Base-by-base conservation (phyloP, 1,284 basidiomycete species). In the Ustilago hordei region DNA sequence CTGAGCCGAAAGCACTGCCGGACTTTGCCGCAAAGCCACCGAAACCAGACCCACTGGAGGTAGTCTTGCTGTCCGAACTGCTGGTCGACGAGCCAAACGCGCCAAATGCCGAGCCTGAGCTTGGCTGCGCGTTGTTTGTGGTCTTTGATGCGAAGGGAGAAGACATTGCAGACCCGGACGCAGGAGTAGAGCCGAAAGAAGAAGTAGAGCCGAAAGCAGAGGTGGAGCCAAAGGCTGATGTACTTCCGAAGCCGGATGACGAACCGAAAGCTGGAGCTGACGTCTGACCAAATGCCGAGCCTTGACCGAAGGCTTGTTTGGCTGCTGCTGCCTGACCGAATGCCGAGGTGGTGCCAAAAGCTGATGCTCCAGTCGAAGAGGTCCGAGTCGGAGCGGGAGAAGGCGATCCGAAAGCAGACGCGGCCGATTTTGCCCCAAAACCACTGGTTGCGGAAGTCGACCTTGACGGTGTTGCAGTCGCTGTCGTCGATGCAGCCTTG, bases 311-410 rank as follows among this genome's bases (percentile, higher is more conserved):
- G 7, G 82, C 57, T 36, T 63, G 60, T 43, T 61, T 61, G 32
- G 62, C 47, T 13, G 83, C 69, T 34, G 83, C 73, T 47, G 62
- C 28, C 28, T 69, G 72, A 19, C 87, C 88, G 59, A 87, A 88
- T 2, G 87, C 81, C 1, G 86, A 84, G 5, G 80, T 56, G 19
- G 84, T 64, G 12, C 86, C 87, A 58, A 87, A 81, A 0, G 78
- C 69, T 8, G 74, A 63, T n/a, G 75, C 41, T 23, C 55, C 53
- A 8, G 56, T 36, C 23, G 53, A 34, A 31, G 55, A 55, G 12
- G 55, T 59, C 47, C 39, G 35, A 8, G 45, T 17, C 2, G 60
- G 45, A 19, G 64, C 60, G 13, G 60, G 45, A 19, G 70, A 64
- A 15, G 65, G 32, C 8, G 65, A 67, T 13, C 57, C 65, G 11